Evolutionary conservation across 2,329 filamentous ascomycete species (phyloP).

Genomic region (Neofusicoccum kwambonambiense): DNA sequence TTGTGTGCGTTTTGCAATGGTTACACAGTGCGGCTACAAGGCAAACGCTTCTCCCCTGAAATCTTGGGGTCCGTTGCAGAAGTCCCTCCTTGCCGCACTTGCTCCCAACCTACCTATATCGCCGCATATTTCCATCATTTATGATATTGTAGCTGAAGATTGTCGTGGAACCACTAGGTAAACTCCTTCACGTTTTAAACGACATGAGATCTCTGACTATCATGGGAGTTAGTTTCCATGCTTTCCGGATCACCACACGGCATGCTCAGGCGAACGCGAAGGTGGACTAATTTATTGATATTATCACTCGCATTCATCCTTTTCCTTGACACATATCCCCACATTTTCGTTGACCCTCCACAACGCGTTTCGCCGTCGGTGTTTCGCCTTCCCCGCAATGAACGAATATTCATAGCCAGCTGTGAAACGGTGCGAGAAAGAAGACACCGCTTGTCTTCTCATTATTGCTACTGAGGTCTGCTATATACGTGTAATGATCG

Average conservation of each 20-base stretch:
- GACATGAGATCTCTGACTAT: background rate
- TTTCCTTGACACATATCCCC: background rate
- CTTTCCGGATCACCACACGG: background rate
- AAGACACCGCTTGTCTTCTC: too few species aligned
- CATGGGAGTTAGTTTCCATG: background rate
- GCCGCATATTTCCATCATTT: background rate
- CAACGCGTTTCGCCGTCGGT: background rate
- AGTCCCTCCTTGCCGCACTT: background rate
- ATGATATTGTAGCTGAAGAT: background rate
- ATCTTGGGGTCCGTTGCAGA: background rate
- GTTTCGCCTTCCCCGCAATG: background rate
- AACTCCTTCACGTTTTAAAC: background rate
- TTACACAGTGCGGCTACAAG: background rate
- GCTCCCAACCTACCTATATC: background rate
- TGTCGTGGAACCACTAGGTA: background rate
- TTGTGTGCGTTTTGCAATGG: background rate
- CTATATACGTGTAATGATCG: too few species aligned
- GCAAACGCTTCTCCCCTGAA: conserved; percentile 2
- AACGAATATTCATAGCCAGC: conserved; percentile 63
- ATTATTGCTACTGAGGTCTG: too few species aligned
- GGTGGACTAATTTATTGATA: background rate
- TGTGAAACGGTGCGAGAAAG: too few species aligned
- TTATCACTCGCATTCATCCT: background rate
- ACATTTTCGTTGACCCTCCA: background rate
- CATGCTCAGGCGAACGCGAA: background rate